Base-by-base conservation (phyloP, 352 stramenopile species). In the Phytopythium mirpurense region DNA sequence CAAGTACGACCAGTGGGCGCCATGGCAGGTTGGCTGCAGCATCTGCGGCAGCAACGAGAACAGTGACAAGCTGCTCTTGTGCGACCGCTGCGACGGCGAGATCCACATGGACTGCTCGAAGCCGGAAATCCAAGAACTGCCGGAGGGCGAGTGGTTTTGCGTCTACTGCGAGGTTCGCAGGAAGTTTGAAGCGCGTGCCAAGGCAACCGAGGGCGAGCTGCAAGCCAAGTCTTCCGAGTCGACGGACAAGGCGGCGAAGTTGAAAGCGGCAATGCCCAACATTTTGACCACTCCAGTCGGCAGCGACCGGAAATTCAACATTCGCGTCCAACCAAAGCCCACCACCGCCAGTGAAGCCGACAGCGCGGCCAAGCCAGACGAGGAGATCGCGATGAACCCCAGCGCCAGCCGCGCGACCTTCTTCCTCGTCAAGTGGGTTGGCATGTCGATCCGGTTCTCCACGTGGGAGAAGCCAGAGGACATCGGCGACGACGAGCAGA, bases 351-450 rank as follows among this genome's bases (percentile, higher is more conserved):
- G 46, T 7, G 62, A 67, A 12, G 60, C 48, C 54, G 60, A 36
- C 21, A 38, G 40, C 19, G 47, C 62, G 47, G 11, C 14, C 1
- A 47, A 47, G 21, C 21, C 41, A 15, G 15, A 19, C 8, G 31
- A 43, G 3, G 26, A 34, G 15, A 8, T 26, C 21, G 14, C 9
- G 19, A 24, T 8, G 21, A 45, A 34, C 5, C 50, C 44, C 21
- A 43, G 58, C 6, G 72, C 78, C 11, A 64, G 68, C 54, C 72
- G 66, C 10, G 77, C 76, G 35, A 95, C 85, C 1, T 90, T 93
- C 62, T 96, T 94, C 49, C 56, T 96, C 16, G 83, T 96, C 29
- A 93, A 96, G 63, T 96, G 86, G 86, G 62, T 93, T 31, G 83
- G 82, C 18, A 54, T 94, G 24, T 94, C 86, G 12, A 82, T 94